Evolutionary conservation across 805 yeast species (phyloP).

Genomic region (Ogataea ganodermae): DNA sequence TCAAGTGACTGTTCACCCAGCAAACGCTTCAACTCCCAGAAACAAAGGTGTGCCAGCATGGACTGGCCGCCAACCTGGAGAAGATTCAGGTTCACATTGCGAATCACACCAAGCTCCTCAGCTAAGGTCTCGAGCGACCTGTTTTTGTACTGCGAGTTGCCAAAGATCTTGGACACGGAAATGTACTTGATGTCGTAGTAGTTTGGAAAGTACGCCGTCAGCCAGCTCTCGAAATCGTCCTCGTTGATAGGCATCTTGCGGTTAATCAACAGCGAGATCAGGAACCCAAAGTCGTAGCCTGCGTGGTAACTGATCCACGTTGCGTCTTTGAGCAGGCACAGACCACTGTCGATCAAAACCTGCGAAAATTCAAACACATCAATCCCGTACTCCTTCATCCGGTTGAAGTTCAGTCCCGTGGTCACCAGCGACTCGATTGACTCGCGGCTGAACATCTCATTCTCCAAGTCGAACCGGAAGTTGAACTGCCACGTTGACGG

Average conservation of each 20-base stretch:
- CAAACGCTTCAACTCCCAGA: conserved; percentile 51
- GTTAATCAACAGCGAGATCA: conserved; percentile 74
- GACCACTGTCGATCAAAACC: conserved; percentile 80
- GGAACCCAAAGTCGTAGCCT: conserved; percentile 93
- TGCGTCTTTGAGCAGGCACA: conserved; percentile 67
- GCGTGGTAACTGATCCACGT: conserved; percentile 92
- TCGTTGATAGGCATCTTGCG: conserved; percentile 78
- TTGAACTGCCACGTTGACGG: conserved; percentile 96
- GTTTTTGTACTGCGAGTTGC: conserved; percentile 28
- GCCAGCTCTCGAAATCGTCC: conserved; percentile 72
- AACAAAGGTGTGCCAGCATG: conserved; percentile 62
- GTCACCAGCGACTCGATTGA: conserved; percentile 77
- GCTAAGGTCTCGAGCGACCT: conserved; percentile 61
- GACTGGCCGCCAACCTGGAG: conserved; percentile 65
- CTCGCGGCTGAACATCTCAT: conserved; percentile 86
- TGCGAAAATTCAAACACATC: conserved; percentile 81
- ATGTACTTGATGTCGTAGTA: conserved; percentile 77
- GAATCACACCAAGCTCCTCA: conserved; percentile 69
- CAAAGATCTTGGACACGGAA: conserved; percentile 30
- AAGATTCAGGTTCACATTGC: conserved; percentile 49
- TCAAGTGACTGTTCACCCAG: conserved; percentile 23
- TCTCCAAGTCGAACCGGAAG: conserved; percentile 72
- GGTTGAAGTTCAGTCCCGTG: conserved; percentile 79
- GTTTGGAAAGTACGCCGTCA: conserved; percentile 73
- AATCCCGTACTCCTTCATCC: conserved; percentile 76